phyloP scores from a whole-genome alignment of 1,139 yeast species.

The Diutina pseudorugosa region DNA sequence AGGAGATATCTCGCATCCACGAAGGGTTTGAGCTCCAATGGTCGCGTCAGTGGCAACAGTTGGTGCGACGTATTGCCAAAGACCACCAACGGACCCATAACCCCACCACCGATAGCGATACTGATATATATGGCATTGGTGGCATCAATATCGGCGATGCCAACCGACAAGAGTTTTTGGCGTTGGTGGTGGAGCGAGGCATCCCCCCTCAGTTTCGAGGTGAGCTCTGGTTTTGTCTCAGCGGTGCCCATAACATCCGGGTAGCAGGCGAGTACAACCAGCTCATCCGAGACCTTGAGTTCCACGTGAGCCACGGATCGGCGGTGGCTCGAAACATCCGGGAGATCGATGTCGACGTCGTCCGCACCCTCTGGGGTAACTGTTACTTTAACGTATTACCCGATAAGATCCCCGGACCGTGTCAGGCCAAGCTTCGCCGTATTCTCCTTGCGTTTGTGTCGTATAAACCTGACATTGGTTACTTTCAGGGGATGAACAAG shows the following conservation, averaged over 20 bases:
- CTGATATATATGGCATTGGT: background rate
- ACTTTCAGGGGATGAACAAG: conserved; percentile 56
- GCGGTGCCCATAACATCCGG: conserved; percentile 35
- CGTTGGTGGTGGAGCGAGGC: conserved; percentile 27
- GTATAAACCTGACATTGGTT: conserved; percentile 38
- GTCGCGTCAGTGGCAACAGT: background rate
- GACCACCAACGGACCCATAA: background rate
- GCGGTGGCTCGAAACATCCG: conserved; percentile 17
- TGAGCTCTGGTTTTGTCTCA: conserved; percentile 41
- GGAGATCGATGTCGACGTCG: conserved; percentile 43
- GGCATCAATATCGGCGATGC: background rate
- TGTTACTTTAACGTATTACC: conserved; percentile 30
- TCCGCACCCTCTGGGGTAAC: conserved; percentile 46
- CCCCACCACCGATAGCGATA: background rate
- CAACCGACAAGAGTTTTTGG: background rate
- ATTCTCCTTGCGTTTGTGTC: conserved; percentile 43
- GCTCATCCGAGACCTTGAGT: conserved; percentile 8
- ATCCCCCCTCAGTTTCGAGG: conserved; percentile 38
- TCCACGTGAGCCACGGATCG: conserved; percentile 5
- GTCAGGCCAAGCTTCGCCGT: conserved; percentile 33
- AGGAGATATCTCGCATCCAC: background rate
- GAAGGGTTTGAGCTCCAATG: background rate
- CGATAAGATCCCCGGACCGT: conserved; percentile 41
- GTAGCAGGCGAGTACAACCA: conserved; percentile 40
- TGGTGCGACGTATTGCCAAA: background rate